Conservation (phyloP, 805 yeast genomes). For the Ogataea salicorniae region DNA sequence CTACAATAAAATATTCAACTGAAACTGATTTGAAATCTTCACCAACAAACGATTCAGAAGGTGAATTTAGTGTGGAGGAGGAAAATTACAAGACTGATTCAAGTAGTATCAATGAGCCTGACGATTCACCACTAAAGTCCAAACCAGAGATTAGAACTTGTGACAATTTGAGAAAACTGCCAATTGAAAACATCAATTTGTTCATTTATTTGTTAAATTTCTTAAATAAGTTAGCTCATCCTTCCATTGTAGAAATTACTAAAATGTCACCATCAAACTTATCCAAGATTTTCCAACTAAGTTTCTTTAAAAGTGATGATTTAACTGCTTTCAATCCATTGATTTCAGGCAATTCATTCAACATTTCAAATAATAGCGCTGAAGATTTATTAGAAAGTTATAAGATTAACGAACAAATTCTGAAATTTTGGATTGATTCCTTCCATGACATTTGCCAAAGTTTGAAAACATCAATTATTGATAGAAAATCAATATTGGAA, state of each 20-base stretch:
- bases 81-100: no score
- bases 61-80: no score
- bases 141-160: neutral
- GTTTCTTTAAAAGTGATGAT: slow-evolving; percentile 32
- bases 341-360: slow-evolving; percentile 5
- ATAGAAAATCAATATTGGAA: slow-evolving; percentile 6
- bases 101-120: no score
- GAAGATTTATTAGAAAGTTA: slow-evolving; percentile 26
- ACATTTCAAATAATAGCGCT: slow-evolving; percentile 15
- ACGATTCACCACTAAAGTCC: no score
- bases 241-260: slow-evolving; percentile 24
- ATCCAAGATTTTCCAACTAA: slow-evolving; percentile 35
- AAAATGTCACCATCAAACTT: slow-evolving; percentile 34
- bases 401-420: slow-evolving; percentile 24
- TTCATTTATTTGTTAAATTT: slow-evolving; percentile 27
- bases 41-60: no score
- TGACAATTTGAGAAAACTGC: slow-evolving; percentile 14
- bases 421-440: slow-evolving; percentile 25
- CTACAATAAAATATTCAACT: no score
- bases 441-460: slow-evolving; percentile 9
- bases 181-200: slow-evolving; percentile 28
- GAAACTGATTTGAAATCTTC: no score
- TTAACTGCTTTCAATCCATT: slow-evolving; percentile 16
- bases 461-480: slow-evolving; percentile 7
- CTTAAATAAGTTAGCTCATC: slow-evolving; percentile 20